Percentiles rank a stretch among this genome's conserved stretches.
phyloP scores from a whole-genome alignment of 2,329 filamentous ascomycete genomes.

The Ceratocystis papillata region DNA sequence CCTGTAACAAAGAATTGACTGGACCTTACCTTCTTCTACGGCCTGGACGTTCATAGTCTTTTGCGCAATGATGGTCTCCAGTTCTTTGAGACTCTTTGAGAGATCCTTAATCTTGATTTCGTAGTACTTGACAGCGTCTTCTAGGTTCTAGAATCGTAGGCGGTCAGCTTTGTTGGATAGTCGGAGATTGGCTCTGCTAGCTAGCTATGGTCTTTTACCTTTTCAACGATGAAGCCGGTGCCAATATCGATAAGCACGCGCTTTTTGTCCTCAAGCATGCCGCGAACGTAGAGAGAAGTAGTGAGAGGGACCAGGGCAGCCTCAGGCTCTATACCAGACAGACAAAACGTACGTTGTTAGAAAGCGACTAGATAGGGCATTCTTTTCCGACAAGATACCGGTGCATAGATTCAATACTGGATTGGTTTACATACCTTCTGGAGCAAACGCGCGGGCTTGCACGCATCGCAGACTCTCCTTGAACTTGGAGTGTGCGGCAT shows the following conservation, averaged over 20 bases:
- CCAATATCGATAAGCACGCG: slow-evolving; percentile 84
- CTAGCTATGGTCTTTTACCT: slow-evolving; percentile 41
- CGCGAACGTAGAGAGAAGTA: slow-evolving; percentile 86
- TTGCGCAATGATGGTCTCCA: slow-evolving; percentile 47
- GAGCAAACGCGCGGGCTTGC: slow-evolving; percentile 33
- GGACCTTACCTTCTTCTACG: slow-evolving; percentile 66
- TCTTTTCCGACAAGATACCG: background rate
- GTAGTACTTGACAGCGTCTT: slow-evolving; percentile 47
- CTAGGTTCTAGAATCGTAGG: slow-evolving; percentile 36
- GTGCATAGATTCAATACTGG: background rate
- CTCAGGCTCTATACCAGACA: slow-evolving; percentile 32
- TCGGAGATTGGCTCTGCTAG: background rate
- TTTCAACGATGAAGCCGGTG: slow-evolving; percentile 90
- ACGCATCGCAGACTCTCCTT: slow-evolving; percentile 78
- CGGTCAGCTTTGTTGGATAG: background rate
- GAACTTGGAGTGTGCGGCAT: slow-evolving; percentile 84
- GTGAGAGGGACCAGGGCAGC: slow-evolving; percentile 84
- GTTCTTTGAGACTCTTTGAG: slow-evolving; percentile 43
- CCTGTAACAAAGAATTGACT: background rate
- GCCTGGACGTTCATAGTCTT: slow-evolving; percentile 79
- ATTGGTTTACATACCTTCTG: slow-evolving; percentile 8
- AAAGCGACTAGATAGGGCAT: background rate
- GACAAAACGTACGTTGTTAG: background rate
- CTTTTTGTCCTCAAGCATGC: slow-evolving; percentile 60
- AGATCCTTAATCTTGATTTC: slow-evolving; percentile 46